Evolutionary conservation across 1,284 basidiomycete species (phyloP).

Genomic region (Rhizopogon parksii): DNA sequence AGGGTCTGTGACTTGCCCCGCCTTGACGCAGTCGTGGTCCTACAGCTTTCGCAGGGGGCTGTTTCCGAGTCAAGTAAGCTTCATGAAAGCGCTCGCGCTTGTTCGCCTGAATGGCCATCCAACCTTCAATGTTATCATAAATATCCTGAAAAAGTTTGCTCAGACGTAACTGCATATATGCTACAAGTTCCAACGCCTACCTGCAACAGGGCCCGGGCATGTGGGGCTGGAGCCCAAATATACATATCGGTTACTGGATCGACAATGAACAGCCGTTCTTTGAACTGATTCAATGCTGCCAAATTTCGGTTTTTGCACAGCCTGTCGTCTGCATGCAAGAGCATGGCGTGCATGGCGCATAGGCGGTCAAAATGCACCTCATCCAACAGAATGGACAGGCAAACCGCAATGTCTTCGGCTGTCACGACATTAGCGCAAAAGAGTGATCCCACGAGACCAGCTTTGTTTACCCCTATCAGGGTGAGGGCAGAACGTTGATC

Average conservation of each 20-base stretch:
- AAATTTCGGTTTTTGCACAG: slow-evolving; percentile 26
- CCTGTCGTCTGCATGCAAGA: slow-evolving; percentile 25
- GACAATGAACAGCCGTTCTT: slow-evolving; percentile 8
- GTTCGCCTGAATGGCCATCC: slow-evolving; percentile 15
- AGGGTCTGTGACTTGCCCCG: neutral
- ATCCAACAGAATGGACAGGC: slow-evolving; percentile 19
- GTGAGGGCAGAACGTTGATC: slow-evolving; percentile 4
- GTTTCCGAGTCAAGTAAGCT: neutral
- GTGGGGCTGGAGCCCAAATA: slow-evolving; percentile 17
- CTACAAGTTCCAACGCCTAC: slow-evolving; percentile 12
- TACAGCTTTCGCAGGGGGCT: slow-evolving; percentile 12
- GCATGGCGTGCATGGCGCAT: slow-evolving; percentile 25
- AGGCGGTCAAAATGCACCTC: slow-evolving; percentile 18
- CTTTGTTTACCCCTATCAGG: slow-evolving; percentile 22
- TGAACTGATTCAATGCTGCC: slow-evolving; percentile 14
- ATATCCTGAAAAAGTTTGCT: slow-evolving; percentile 18
- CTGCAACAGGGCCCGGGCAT: slow-evolving; percentile 13
- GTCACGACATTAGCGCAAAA: slow-evolving; percentile 19
- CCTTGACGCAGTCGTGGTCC: slow-evolving; percentile 21
- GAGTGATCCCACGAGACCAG: slow-evolving; percentile 28
- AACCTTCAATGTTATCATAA: slow-evolving; percentile 19
- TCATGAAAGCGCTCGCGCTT: slow-evolving; percentile 15
- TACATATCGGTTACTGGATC: slow-evolving; percentile 12
- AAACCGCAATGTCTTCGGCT: slow-evolving; percentile 23
- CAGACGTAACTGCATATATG: neutral